A percentile compares a stretch with the other conserved stretches of the same genome.
Conservation (phyloP, 371 early-diverging fungal genomes). For the Circinella umbellata region DNA sequence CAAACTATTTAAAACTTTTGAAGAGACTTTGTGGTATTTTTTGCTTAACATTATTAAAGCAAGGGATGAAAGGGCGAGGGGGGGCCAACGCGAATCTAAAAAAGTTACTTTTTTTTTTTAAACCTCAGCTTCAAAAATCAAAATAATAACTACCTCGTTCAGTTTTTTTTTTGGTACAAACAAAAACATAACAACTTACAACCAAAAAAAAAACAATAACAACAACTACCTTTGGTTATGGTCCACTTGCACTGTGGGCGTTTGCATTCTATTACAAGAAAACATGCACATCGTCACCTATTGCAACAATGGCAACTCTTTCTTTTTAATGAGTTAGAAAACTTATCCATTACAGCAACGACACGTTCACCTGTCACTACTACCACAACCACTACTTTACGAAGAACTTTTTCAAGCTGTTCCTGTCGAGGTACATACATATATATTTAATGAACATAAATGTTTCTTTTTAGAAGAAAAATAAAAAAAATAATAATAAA, state of each 20-base stretch:
- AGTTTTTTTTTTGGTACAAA: not conserved
- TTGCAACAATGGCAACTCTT: slow-evolving; percentile 34
- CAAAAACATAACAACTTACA: not conserved
- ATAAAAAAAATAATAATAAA: not conserved
- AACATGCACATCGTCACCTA: slow-evolving; percentile 27
- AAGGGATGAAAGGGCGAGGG: too few relatives aligned
- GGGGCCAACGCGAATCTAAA: too few relatives aligned
- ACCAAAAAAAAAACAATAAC: not conserved
- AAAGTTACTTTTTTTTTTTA: too few relatives aligned
- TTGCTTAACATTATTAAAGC: too few relatives aligned
- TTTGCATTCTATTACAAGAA: slow-evolving; percentile 37
- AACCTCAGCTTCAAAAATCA: too few relatives aligned
- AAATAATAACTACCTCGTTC: too few relatives aligned
- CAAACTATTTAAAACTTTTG: too few relatives aligned
- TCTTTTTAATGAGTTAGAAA: slow-evolving; percentile 14
- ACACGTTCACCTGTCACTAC: not conserved
- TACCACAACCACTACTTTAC: slow-evolving; percentile 1
- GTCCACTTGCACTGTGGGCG: slow-evolving; percentile 42
- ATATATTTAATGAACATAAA: not conserved
- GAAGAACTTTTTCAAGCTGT: slow-evolving; percentile 20
- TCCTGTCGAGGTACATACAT: slow-evolving; percentile 21
- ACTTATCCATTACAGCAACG: not conserved
- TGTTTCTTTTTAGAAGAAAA: not conserved
- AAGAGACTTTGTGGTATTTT: too few relatives aligned
- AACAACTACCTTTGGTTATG: slow-evolving; percentile 20